Conservation (phyloP, 2,329 filamentous ascomycete genomes). For the Apiospora arundinis region DNA sequence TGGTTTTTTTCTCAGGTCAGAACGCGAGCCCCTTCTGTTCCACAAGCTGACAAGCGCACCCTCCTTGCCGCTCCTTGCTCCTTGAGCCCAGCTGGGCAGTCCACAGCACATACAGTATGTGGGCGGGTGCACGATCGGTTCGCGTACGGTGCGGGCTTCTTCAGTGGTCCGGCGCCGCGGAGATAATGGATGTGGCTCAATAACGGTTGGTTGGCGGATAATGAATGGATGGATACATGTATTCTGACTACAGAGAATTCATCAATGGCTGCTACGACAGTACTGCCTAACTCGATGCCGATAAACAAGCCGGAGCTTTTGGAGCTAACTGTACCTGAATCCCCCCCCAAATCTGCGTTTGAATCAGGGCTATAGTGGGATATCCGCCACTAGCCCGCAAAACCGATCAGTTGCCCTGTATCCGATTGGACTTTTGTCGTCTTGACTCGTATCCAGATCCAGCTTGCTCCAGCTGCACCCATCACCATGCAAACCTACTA, state of each 20-base stretch:
- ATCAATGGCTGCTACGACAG: background rate
- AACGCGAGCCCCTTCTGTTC: background rate
- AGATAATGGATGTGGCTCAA: background rate
- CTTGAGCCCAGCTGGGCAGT: background rate
- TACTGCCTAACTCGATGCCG: background rate
- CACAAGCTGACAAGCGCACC: background rate
- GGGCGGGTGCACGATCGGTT: background rate
- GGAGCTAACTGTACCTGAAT: slow-evolving; percentile 6
- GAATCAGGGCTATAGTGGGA: slow-evolving; percentile 3
- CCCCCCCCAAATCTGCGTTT: slow-evolving; percentile 2
- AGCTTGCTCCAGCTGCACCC: background rate
- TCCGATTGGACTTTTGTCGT: background rate
- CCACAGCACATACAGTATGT: background rate
- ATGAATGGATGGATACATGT: background rate
- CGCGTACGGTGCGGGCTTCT: slow-evolving; percentile 4
- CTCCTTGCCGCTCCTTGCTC: background rate
- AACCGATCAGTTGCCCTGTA: slow-evolving; percentile 11
- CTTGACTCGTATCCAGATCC: slow-evolving; percentile 12
- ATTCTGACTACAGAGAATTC: slow-evolving; percentile 6
- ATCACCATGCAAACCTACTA: background rate
- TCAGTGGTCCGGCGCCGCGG: background rate
- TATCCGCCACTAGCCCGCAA: slow-evolving; percentile 12
- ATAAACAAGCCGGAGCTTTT: background rate
- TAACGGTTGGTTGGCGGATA: background rate
- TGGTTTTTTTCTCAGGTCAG: background rate